phyloP scores from a whole-genome alignment of 148 eudicot genomes.

The Rhododendron vialii region DNA sequence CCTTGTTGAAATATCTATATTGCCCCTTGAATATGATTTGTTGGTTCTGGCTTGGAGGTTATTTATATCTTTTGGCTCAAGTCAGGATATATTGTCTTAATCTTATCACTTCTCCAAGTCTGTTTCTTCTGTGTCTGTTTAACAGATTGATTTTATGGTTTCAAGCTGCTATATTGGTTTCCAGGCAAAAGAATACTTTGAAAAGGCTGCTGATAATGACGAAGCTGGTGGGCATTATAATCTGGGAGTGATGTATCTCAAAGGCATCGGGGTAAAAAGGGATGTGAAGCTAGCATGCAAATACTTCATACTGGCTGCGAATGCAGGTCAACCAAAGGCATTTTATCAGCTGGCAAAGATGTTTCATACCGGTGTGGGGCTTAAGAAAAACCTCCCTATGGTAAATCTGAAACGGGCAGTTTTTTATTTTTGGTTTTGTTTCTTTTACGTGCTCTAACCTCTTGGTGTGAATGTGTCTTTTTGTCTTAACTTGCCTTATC shows the following conservation, averaged over 20 bases:
- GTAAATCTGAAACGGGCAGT: slow-evolving; percentile 32
- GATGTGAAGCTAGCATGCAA: slow-evolving; percentile 77
- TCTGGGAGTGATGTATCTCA: slow-evolving; percentile 90
- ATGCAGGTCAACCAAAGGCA: slow-evolving; percentile 89
- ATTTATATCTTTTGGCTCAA: no score
- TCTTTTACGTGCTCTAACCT: background rate
- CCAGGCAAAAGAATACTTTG: slow-evolving; percentile 92
- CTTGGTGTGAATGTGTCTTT: background rate
- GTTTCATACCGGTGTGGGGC: slow-evolving; percentile 93
- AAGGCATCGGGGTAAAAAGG: slow-evolving; percentile 80
- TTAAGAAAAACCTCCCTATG: slow-evolving; percentile 71
- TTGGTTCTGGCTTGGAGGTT: no score
- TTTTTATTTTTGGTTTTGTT: background rate
- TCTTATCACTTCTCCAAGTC: no score
- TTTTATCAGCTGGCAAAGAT: slow-evolving; percentile 94
- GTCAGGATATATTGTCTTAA: no score
- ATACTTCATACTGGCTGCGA: slow-evolving; percentile 59
- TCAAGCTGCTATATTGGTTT: slow-evolving; percentile 4
- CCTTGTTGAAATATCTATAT: no score
- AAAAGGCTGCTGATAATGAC: slow-evolving; percentile 75
- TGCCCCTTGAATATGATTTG: no score
- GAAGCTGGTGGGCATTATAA: slow-evolving; percentile 90
- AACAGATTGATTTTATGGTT: background rate
- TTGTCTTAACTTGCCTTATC: background rate
- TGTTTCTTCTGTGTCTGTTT: background rate